phyloP scores from a whole-genome alignment of 345 rosid genomes.

The Populus simonii region DNA sequence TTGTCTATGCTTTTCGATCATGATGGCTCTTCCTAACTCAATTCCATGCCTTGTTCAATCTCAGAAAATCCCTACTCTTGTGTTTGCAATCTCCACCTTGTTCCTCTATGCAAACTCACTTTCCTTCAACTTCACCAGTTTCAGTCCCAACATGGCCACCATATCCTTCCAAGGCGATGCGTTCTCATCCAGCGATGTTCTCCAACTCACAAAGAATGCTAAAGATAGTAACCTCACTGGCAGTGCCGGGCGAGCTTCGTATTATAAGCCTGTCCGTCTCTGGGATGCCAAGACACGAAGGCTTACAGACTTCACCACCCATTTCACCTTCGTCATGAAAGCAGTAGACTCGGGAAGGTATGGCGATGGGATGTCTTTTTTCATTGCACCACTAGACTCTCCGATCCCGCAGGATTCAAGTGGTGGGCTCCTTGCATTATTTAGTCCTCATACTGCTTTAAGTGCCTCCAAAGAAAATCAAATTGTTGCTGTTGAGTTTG shows the following conservation, averaged over 20 bases:
- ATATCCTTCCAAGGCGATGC: slow-evolving; percentile 45
- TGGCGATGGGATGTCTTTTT: slow-evolving; percentile 55
- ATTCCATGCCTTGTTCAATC: not conserved
- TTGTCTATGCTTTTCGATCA: slow-evolving; percentile 6
- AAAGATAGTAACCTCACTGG: slow-evolving; percentile 14
- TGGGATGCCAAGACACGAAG: slow-evolving; percentile 41
- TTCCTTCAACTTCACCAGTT: slow-evolving; percentile 40
- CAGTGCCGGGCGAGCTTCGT: slow-evolving; percentile 51
- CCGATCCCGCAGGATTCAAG: slow-evolving; percentile 39
- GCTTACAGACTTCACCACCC: slow-evolving; percentile 50
- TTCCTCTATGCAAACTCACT: slow-evolving; percentile 23
- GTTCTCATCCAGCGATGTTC: slow-evolving; percentile 13
- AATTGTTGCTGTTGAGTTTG: slow-evolving; percentile 55
- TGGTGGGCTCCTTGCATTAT: slow-evolving; percentile 46
- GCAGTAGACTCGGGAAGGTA: not conserved
- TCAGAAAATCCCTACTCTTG: not conserved
- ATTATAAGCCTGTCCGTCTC: slow-evolving; percentile 31
- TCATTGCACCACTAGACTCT: slow-evolving; percentile 41
- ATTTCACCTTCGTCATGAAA: slow-evolving; percentile 37
- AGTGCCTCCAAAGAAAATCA: slow-evolving; percentile 16
- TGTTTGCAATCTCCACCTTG: not conserved
- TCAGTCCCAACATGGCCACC: slow-evolving; percentile 24
- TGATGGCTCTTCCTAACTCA: slow-evolving; percentile 8
- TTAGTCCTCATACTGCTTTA: slow-evolving; percentile 13
- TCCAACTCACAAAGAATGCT: slow-evolving; percentile 45